Evolutionary conservation across 1,284 basidiomycete genomes (phyloP).

Genomic region (Cryptococcus depauperatus): DNA sequence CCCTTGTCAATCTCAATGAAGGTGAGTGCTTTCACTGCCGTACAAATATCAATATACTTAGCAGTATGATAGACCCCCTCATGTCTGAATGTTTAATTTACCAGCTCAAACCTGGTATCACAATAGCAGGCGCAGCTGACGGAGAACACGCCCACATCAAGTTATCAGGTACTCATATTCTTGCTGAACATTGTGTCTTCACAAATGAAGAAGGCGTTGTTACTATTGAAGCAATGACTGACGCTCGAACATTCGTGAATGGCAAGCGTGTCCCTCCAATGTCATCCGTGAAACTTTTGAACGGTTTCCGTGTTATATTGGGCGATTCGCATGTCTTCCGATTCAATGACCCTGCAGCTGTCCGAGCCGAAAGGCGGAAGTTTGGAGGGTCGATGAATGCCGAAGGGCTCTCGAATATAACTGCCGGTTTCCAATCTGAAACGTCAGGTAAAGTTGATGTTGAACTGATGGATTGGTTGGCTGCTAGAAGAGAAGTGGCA

Average conservation of each 20-base stretch:
- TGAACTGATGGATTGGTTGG: slow-evolving; percentile 84
- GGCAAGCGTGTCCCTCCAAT: slow-evolving; percentile 73
- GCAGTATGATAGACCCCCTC: slow-evolving; percentile 38
- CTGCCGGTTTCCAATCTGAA: slow-evolving; percentile 15
- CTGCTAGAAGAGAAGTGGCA: slow-evolving; percentile 84
- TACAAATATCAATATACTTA: slow-evolving; percentile 14
- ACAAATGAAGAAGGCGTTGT: slow-evolving; percentile 81
- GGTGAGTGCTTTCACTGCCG: slow-evolving; percentile 48
- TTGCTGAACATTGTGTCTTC: slow-evolving; percentile 85
- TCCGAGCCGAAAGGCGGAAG: slow-evolving; percentile 77
- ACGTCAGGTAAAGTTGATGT: slow-evolving; percentile 38
- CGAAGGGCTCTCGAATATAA: slow-evolving; percentile 18
- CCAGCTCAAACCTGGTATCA: slow-evolving; percentile 82
- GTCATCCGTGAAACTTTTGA: slow-evolving; percentile 51
- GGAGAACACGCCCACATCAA: slow-evolving; percentile 80
- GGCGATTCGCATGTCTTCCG: slow-evolving; percentile 97
- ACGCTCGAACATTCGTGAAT: slow-evolving; percentile 76
- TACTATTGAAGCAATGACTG: slow-evolving; percentile 63
- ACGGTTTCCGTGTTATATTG: slow-evolving; percentile 91
- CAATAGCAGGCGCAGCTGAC: slow-evolving; percentile 74
- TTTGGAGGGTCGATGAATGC: slow-evolving; percentile 19
- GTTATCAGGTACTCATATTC: slow-evolving; percentile 83
- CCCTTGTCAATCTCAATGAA: slow-evolving; percentile 92
- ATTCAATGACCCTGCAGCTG: slow-evolving; percentile 86
- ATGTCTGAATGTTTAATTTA: slow-evolving; percentile 71